Conservation (phyloP, 73 alveolate genomes). For the Paramecium octaurelia region DNA sequence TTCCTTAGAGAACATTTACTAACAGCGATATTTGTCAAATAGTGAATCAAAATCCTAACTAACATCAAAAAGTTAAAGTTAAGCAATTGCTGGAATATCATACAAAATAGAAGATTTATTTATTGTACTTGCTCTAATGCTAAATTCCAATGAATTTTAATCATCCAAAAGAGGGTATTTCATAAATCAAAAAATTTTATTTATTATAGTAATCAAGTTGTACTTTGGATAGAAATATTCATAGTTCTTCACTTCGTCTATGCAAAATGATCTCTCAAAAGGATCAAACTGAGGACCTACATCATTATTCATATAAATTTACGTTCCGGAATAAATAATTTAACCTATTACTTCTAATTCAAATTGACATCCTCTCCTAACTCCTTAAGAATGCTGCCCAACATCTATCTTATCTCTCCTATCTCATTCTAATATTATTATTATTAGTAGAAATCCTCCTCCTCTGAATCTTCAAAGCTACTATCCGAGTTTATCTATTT, state of each 20-base stretch:
- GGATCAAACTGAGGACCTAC: conserved; percentile 29
- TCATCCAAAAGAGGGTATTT: neutral
- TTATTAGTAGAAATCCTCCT: neutral
- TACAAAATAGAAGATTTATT: neutral
- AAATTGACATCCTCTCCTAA: neutral
- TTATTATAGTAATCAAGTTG: neutral
- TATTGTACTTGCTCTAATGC: neutral
- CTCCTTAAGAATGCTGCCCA: neutral
- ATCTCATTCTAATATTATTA: neutral
- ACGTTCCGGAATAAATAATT: conserved; percentile 15
- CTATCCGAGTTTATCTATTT: neutral
- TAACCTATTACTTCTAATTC: neutral
- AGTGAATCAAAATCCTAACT: neutral
- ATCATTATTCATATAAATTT: neutral
- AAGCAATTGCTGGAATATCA: neutral
- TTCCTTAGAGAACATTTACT: neutral
- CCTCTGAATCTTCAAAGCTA: neutral
- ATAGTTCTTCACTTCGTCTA: neutral
- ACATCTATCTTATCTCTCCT: neutral
- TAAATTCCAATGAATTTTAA: neutral
- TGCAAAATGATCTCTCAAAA: neutral
- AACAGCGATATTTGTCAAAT: neutral
- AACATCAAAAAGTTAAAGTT: neutral
- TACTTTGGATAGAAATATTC: conserved; percentile 1
- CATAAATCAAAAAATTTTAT: neutral